Conservation (phyloP, 2,329 filamentous ascomycete species). For the Colletotrichum costaricense region DNA sequence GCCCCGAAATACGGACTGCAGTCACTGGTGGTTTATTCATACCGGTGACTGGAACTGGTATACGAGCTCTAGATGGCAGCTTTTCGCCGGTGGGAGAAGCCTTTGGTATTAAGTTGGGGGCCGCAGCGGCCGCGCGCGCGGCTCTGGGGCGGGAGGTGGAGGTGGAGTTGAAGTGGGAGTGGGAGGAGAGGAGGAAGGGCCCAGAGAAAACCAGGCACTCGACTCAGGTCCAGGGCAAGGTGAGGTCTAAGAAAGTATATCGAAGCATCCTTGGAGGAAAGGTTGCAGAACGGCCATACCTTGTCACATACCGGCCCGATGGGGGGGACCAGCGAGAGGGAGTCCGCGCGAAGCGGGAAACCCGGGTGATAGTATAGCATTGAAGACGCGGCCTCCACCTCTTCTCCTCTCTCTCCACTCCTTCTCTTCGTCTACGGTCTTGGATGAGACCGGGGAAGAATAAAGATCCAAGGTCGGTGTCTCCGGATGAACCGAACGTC, state of each 20-base stretch:
- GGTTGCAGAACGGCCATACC: not conserved
- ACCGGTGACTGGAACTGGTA: not conserved
- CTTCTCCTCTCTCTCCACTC: not conserved
- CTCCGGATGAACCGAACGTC: slow-evolving; percentile 18
- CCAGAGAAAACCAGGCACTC: not conserved
- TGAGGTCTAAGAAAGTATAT: not conserved
- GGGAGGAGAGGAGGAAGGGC: not conserved
- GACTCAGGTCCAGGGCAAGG: not conserved
- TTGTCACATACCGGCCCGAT: not conserved
- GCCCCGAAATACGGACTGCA: not conserved
- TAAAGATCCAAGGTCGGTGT: not conserved
- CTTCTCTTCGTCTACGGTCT: not conserved
- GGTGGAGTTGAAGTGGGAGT: no score
- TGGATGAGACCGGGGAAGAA: not conserved
- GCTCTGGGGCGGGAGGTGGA: not conserved
- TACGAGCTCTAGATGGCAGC: not conserved
- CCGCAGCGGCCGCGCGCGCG: not conserved
- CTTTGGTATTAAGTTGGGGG: not conserved
- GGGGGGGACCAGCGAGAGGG: not conserved
- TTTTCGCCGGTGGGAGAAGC: not conserved
- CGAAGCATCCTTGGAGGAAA: not conserved
- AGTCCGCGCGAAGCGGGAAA: not conserved
- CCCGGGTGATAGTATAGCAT: not conserved
- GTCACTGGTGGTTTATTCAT: no score
- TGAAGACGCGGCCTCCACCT: not conserved